Base-by-base conservation (phyloP, 352 stramenopile genomes). In the Globisporangium yorkense region DNA sequence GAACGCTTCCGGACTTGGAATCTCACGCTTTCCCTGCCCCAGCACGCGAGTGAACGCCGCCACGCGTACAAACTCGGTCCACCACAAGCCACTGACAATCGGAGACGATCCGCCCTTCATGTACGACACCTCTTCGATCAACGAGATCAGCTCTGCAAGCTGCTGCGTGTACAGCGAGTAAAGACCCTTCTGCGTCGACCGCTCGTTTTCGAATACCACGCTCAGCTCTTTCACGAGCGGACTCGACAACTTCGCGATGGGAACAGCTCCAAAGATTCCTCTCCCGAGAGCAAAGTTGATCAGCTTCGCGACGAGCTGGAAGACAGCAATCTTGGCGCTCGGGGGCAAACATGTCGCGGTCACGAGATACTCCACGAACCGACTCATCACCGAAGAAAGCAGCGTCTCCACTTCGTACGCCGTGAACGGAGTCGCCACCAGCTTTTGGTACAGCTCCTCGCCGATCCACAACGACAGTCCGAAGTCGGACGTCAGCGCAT, bases 91-190 rank as follows among this genome's bases (percentile, higher is more conserved):
- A 0, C 67, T 56, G 13, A 88, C 67, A 40, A 74, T 73, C 48
- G 70, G 66, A 18, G 74, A 80, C 15, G 68, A 80, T 1, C 60
- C 65, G 16, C 77, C 75, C 56, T 84, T 84, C 27, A 88, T 54
- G 18, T 64, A 67, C 1, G 75, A 80, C 15, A 84, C 68, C 56
- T 89, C 75, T 68, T 87, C 77, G 10, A 89, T 64, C 46, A 84
- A 57, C 15, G 80, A 75, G 31, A 89, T 63, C 4, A 90, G 43
- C 52, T 92, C 83, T 0, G 68, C 66, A 16, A 90, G 62, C 31
- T 90, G 78, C 51, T 92, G 80, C 0, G 74, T 84, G 53, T 77
- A 85, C 15, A 84, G 48, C 29, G 83, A 92, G 45, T 76, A 90
- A 5, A 88, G 55, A 0, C 72, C 69, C 10, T 88, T 80, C 60